These are phyloP conservation scores for Xerocomellus intermedius DNA, from an alignment of 768 basidiomycete genomes.

Conservation along the genomic window DNA sequence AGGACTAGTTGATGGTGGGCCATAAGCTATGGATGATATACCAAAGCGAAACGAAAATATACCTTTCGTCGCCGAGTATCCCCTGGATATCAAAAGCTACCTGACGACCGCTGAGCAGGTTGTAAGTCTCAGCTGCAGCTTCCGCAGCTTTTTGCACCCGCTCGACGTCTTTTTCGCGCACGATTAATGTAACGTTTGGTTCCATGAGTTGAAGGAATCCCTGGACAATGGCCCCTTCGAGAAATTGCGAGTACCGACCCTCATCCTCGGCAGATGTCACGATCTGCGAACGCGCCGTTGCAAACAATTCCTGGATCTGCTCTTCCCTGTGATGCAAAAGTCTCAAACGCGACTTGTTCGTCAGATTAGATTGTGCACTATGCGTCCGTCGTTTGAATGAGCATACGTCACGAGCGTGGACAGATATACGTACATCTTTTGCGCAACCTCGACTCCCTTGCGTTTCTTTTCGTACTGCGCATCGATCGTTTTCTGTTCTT, in stretches of 20 bases:
- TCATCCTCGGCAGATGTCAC: constrained; percentile 61
- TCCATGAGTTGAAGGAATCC: constrained; percentile 84
- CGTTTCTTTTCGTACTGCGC: constrained; percentile 93
- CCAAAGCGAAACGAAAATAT: constrained; percentile 21
- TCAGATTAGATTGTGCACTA: constrained; percentile 93
- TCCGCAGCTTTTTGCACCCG: constrained; percentile 62
- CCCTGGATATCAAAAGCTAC: constrained; percentile 60
- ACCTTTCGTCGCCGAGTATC: constrained; percentile 68
- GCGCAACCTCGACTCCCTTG: constrained; percentile 89
- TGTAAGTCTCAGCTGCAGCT: constrained; percentile 64
- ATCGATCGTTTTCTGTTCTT: constrained; percentile 94
- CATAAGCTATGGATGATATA: neutral
- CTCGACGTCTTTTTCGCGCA: constrained; percentile 65
- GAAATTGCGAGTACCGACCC: constrained; percentile 73
- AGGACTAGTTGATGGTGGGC: constrained; percentile 45
- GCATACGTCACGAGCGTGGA: neutral
- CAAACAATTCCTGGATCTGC: constrained; percentile 86
- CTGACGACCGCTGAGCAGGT: constrained; percentile 72
- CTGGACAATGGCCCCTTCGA: constrained; percentile 84
- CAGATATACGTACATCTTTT: constrained; percentile 79
- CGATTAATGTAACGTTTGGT: constrained; percentile 59
- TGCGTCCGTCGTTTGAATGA: constrained; percentile 1
- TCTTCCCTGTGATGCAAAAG: constrained; percentile 91
- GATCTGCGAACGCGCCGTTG: constrained; percentile 62
- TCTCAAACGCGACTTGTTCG: constrained; percentile 92